A percentile compares a stretch with the other conserved stretches of the same genome.
Conservation (phyloP, 345 rosid species). For the Brassica nigra region DNA sequence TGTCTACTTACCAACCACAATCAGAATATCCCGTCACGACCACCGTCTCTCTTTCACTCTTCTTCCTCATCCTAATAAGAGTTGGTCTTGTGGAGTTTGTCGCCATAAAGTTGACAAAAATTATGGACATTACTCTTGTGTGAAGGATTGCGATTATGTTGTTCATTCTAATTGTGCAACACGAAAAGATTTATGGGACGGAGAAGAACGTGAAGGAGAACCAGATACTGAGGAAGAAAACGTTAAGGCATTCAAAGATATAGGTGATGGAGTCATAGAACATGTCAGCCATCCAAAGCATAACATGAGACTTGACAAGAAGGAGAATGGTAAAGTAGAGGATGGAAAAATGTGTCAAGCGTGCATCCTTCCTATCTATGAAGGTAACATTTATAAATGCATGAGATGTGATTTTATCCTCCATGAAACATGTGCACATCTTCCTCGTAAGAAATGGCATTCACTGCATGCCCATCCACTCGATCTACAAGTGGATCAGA, state of each 20-base stretch:
- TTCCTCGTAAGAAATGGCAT: neutral
- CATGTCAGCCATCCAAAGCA: neutral
- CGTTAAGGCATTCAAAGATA: neutral
- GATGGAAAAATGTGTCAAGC: neutral
- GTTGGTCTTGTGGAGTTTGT: no score
- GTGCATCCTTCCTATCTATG: neutral
- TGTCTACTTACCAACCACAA: neutral
- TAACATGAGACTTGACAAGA: neutral
- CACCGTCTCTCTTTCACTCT: neutral
- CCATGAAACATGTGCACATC: neutral
- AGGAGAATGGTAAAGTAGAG: neutral
- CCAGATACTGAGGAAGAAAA: neutral
- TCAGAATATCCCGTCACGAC: neutral
- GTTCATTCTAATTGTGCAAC: neutral
- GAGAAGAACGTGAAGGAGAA: neutral
- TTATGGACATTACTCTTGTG: neutral
- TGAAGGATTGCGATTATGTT: neutral
- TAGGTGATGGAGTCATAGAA: neutral
- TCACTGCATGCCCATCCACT: neutral
- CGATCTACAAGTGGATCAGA: neutral
- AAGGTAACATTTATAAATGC: neutral
- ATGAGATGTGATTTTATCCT: neutral
- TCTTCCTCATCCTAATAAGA: neutral
- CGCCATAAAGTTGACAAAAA: neutral
- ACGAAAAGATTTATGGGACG: neutral